Percentiles rank a stretch among this genome's conserved stretches.
Conservation (phyloP, 2,329 filamentous ascomycete genomes). For the Alternaria alternata region DNA sequence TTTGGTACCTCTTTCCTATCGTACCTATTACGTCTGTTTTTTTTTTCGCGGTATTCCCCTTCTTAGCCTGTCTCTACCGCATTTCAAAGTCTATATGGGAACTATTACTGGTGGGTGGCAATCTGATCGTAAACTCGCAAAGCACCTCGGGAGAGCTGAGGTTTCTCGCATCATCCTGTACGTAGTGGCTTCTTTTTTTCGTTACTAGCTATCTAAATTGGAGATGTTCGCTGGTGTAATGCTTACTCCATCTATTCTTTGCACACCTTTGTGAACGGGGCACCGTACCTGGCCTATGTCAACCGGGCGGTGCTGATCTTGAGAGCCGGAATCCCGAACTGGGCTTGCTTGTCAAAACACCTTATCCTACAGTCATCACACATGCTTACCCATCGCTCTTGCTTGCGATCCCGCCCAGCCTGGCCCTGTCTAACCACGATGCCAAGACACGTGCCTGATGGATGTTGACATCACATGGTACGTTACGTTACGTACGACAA, state of each 20-base stretch:
- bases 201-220: conserved; percentile 21
- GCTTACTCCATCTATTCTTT: conserved; percentile 1
- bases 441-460: conserved; percentile 2
- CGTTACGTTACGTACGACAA: background rate
- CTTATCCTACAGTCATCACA: background rate
- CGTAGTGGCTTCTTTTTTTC: conserved; percentile 15
- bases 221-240: conserved; percentile 22
- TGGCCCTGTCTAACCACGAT: background rate
- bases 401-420: background rate
- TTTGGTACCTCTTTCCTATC: conserved; percentile 20
- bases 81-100: conserved; percentile 16
- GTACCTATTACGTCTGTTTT: conserved; percentile 21
- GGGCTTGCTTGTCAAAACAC: background rate
- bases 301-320: background rate
- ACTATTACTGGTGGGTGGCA: conserved; percentile 27
- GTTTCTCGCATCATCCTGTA: conserved; percentile 17
- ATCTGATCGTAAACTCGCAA: conserved; percentile 22
- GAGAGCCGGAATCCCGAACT: background rate
- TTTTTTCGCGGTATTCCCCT: conserved; percentile 20
- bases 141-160: conserved; percentile 22
- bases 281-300: background rate
- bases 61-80: conserved; percentile 22
- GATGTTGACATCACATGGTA: conserved; percentile 2
- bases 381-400: conserved; percentile 4
- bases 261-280: background rate